Evolutionary conservation across 352 stramenopile species (phyloP), one percentile per base, ranked within the genome.

Genomic region (Globisporangium paroecandrum): DNA sequence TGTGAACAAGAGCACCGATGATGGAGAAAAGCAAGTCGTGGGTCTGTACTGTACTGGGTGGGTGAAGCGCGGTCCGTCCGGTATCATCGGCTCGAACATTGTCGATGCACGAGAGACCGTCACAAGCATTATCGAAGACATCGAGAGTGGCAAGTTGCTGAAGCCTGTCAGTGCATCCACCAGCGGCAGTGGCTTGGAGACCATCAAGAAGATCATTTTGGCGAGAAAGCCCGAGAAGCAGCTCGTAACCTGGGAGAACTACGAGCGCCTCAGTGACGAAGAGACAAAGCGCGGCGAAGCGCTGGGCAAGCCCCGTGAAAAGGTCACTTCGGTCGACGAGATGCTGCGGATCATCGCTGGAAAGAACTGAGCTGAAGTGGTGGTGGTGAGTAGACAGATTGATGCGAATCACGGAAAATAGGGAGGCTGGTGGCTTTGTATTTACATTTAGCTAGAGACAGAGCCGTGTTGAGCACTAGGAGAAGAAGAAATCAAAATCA

Each of bases 61-160:
- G 98, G 85, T 99, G 25, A 99, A 99, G 79, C 91, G 98, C 62
- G 97, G 98, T 6, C 97, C 98, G 10, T 93, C 82, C 24, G 98
- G 98, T 0, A 99, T 99, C 70, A 99, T 99, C 64, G 97, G 97
- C 18, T 98, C 96, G 32, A 99, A 99, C 77, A 99, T 99, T 72
- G 72, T 91, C 12, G 96, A 99, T 77, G 97, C 97, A 8, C 95
- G 93, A 18, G 97, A 99, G 70, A 99, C 97, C 3, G 97, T 99
- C 1, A 77, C 77, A 22, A 91, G 89, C 15, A 95, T 99, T 13
- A 68, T 98, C 12, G 81, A 97, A 29, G 97, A 99, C 64, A 80
- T 98, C 36, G 74, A 74, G 20, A 70, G 71, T 2, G 72, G 70
- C 0, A 79, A 78, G n/a, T 70, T 84, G 43, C 53, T 90, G 61